Conservation (phyloP, 2,329 filamentous ascomycete genomes). For the Cladosporium austrohemisphaericum region DNA sequence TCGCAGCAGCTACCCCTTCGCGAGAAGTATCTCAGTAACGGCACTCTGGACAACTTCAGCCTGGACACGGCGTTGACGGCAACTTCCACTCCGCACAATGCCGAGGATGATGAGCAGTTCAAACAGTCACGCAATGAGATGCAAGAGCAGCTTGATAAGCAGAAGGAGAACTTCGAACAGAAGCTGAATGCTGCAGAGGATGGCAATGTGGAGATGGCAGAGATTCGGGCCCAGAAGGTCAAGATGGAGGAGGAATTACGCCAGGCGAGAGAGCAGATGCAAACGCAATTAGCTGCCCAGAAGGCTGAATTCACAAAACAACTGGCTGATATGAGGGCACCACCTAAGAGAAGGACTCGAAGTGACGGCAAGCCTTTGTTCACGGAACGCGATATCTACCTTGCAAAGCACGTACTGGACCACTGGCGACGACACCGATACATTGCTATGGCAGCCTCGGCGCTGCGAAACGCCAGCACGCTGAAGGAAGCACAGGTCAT, state of each 20-base stretch:
- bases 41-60: constrained; percentile 84
- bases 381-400: constrained; percentile 66
- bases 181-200: constrained; percentile 73
- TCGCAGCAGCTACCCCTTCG: constrained; percentile 61
- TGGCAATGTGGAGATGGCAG: constrained; percentile 73
- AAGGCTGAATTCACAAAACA: constrained; percentile 81
- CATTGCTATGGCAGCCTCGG: constrained; percentile 87
- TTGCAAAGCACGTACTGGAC: constrained; percentile 62
- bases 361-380: constrained; percentile 53
- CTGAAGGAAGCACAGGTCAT: constrained; percentile 97
- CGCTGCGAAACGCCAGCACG: constrained; percentile 80
- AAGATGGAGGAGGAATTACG: constrained; percentile 80
- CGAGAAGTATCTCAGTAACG: constrained; percentile 93
- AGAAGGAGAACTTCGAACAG: constrained; percentile 77
- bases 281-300: constrained; percentile 77
- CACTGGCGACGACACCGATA: constrained; percentile 84
- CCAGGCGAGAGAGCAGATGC: constrained; percentile 81
- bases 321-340: constrained; percentile 65
- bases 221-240: constrained; percentile 75
- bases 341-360: constrained; percentile 20
- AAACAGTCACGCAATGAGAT: constrained; percentile 75
- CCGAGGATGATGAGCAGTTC: constrained; percentile 74
- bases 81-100: constrained; percentile 83
- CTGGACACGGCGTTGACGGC: constrained; percentile 91
- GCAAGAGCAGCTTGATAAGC: constrained; percentile 75